Base-by-base conservation (phyloP, 495 filamentous ascomycete genomes). In the Penicillium egyptiacum region DNA sequence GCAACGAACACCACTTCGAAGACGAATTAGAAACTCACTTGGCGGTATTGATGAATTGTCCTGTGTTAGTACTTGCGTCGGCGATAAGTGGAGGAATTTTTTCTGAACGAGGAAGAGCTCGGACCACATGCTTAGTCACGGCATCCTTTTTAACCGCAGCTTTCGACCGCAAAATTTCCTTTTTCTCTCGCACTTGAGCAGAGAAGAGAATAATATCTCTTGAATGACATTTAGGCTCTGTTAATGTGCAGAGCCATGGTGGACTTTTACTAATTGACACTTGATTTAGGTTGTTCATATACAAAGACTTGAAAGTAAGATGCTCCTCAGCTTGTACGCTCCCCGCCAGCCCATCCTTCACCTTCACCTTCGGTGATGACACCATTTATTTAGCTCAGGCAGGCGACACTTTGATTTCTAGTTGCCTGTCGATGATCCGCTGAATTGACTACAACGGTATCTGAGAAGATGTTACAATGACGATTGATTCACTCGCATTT, bases 371-470 rank as follows among this genome's bases (percentile, higher is more conserved):
- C 75, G 67, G 72, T 78, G 79, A 82, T 78, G 70, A 78, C 69
- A 68, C 51, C 65, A 60, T 66, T 70, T 66, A 72, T 33, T 51
- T 60, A 71, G 71, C 76, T 71, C 70, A 82, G 79, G 78, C 73
- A 72, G 53, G 65, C 60, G 80, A 79, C 78, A 80, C 80, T 75
- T 81, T 87, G 84, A 88, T 86, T 88, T 90, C 85, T 84, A 78
- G 75, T 84, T 76, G 79, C 82, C 83, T 77, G 78, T 82, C 88
- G 67, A 79, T 96, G 91, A 81, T 80, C 77, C 79, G 72, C 70
- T 70, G 73, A 69, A 83, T 83, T 81, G 91, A 96, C 92, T 96
- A 96, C 92, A 95, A 96, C 92, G 92, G 92, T 96, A 96, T 96
- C 92, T 96, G 92, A 96, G 83, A 81, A 79, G 75, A 75, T 47